These are phyloP conservation scores for Fomitopsis serialis DNA, from an alignment of 768 basidiomycete genomes.

Conservation along the genomic window DNA sequence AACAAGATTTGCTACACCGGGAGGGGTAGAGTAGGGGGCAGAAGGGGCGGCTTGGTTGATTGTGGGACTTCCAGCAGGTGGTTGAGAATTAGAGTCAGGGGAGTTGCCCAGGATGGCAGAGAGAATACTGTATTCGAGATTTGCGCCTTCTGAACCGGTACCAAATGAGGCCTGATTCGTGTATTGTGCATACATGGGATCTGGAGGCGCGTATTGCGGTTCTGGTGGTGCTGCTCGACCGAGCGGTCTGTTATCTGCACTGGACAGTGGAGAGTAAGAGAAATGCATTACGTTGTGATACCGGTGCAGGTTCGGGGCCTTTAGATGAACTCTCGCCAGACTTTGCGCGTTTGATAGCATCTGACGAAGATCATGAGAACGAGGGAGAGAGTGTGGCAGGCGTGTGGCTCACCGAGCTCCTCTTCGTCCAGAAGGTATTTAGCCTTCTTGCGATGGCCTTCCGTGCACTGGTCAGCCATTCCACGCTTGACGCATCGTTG, in stretches of 20 bases:
- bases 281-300: constrained; percentile 15
- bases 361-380: constrained; percentile 30
- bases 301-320: constrained; percentile 13
- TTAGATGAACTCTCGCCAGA: constrained; percentile 21
- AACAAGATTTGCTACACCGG: constrained; percentile 17
- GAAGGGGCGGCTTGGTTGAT: constrained; percentile 8
- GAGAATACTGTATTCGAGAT: constrained; percentile 92
- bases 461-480: constrained; percentile 81
- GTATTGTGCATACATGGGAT: constrained; percentile 53
- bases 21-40: constrained; percentile 12
- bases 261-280: constrained; percentile 2
- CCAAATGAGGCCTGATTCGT: constrained; percentile 41
- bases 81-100: constrained; percentile 17
- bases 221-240: constrained; percentile 36
- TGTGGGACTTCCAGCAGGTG: constrained; percentile 9
- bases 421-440: constrained; percentile 95
- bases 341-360: constrained; percentile 33
- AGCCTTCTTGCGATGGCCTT: constrained; percentile 96
- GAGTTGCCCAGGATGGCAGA: constrained; percentile 75
- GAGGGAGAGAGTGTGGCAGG: not conserved
- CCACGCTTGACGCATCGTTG: constrained; percentile 94
- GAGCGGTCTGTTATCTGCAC: constrained; percentile 4
- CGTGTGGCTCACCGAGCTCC: constrained; percentile 65
- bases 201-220: constrained; percentile 38
- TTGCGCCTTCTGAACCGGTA: constrained; percentile 88